Evolutionary conservation across 2,329 filamentous ascomycete species (phyloP).

Genomic region (Pseudogymnoascus sp.): DNA sequence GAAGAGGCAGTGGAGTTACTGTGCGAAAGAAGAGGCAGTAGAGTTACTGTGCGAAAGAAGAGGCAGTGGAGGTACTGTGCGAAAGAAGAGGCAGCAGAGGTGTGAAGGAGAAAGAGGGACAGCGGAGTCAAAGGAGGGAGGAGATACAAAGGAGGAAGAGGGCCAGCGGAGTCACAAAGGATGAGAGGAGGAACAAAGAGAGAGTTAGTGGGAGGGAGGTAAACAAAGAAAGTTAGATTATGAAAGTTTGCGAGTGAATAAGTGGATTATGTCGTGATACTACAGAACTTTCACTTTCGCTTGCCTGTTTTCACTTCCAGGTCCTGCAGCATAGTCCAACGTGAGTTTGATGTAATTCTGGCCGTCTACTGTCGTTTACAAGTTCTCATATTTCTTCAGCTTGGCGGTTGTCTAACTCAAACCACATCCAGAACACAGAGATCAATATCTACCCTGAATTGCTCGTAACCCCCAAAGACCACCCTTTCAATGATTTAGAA

Average conservation of each 20-base stretch:
- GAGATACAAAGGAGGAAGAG: no score
- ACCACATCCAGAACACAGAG: not conserved
- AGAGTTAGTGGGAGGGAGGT: not conserved
- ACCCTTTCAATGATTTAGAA: not conserved
- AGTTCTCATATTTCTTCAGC: not conserved
- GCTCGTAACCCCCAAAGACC: not conserved
- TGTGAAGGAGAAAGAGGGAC: not conserved
- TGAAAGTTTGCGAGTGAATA: not conserved
- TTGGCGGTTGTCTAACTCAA: not conserved
- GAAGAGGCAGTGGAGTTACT: not conserved
- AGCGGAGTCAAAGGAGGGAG: no score
- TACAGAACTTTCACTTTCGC: not conserved
- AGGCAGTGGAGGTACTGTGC: no score
- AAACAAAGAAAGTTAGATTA: not conserved
- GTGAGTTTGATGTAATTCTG: not conserved
- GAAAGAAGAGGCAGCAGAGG: not conserved
- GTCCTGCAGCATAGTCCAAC: not conserved
- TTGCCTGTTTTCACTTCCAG: not conserved
- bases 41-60: no score
- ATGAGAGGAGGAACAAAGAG: not conserved
- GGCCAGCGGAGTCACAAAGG: no score
- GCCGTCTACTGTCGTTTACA: not conserved
- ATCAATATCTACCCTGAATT: not conserved
- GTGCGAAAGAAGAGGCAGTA: not conserved
- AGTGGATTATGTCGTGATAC: not conserved